Evolutionary conservation across 2,329 filamentous ascomycete species (phyloP).

Genomic region (Exserohilum turcica): DNA sequence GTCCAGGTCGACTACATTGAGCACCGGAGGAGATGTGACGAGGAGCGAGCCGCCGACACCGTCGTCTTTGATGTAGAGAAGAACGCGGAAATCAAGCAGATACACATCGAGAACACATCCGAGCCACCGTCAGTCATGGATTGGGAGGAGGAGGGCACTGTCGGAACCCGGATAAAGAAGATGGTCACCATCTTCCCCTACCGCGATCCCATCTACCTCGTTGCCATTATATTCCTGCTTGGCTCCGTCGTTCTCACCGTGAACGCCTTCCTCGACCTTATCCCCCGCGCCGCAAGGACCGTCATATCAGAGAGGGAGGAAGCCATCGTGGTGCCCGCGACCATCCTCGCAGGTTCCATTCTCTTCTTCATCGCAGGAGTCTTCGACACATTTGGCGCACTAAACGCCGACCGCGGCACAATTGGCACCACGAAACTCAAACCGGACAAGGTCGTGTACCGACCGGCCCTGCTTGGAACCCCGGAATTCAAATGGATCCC

Average conservation of each 20-base stretch:
- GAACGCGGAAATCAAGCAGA: background rate
- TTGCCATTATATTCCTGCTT: conserved; percentile 31
- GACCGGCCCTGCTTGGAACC: conserved; percentile 31
- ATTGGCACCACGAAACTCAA: conserved; percentile 19
- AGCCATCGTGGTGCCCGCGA: conserved; percentile 27
- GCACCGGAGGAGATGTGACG: conserved; percentile 28
- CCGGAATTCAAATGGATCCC: conserved; percentile 36
- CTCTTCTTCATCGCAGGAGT: conserved; percentile 37
- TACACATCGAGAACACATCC: background rate
- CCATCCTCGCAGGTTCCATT: conserved; percentile 31
- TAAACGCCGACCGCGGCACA: conserved; percentile 30
- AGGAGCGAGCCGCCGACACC: conserved; percentile 16
- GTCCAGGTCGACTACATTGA: conserved; percentile 26
- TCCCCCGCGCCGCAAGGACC: conserved; percentile 18
- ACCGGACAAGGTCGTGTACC: conserved; percentile 19
- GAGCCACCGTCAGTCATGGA: background rate
- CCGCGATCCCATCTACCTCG: conserved; percentile 37
- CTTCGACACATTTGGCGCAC: conserved; percentile 31
- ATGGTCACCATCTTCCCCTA: conserved; percentile 34
- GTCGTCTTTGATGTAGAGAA: conserved; percentile 8
- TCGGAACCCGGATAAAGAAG: conserved; percentile 10
- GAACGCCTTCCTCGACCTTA: conserved; percentile 36
- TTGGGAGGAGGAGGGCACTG: conserved; percentile 1
- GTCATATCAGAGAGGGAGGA: conserved; percentile 23
- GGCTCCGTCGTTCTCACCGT: conserved; percentile 34